Evolutionary conservation across 371 early-diverging fungal species (phyloP).

Genomic region (Mortierella sp.): DNA sequence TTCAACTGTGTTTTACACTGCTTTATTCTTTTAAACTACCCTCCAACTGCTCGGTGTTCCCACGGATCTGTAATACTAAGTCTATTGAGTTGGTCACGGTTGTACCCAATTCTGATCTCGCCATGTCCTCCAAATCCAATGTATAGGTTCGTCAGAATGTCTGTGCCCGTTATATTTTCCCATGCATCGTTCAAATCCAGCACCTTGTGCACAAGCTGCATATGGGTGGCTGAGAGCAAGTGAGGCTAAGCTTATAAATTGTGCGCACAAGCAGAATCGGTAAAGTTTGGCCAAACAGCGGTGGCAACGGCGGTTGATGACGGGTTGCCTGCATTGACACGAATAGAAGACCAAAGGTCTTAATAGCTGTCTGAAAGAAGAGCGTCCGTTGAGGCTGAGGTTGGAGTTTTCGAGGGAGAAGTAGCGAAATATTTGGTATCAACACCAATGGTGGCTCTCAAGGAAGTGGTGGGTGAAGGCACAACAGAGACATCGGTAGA

Average conservation of each 20-base stretch:
- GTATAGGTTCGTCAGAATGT: too few relatives aligned
- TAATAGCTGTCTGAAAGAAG: neutral
- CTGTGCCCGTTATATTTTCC: too few relatives aligned
- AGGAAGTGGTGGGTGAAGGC: neutral
- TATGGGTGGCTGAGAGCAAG: conserved; percentile 9
- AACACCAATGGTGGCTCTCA: conserved; percentile 4
- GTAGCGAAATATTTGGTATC: neutral
- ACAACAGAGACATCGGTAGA: neutral
- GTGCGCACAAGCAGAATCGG: neutral
- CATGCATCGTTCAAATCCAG: too few relatives aligned
- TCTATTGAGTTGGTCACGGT: too few relatives aligned
- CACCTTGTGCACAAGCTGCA: too few relatives aligned
- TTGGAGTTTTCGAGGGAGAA: neutral
- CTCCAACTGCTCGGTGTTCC: too few relatives aligned
- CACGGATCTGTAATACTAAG: too few relatives aligned
- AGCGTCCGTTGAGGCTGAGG: neutral
- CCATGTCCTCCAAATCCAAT: too few relatives aligned
- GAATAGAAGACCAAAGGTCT: conserved; percentile 6
- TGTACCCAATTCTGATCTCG: too few relatives aligned
- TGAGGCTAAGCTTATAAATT: conserved; percentile 9
- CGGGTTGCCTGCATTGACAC: neutral
- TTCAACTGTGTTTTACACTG: too few relatives aligned
- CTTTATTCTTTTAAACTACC: too few relatives aligned
- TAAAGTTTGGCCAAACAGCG: conserved; percentile 8
- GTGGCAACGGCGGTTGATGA: neutral